Conservation (phyloP, 495 filamentous ascomycete genomes). For the Aspergillus diversus region DNA sequence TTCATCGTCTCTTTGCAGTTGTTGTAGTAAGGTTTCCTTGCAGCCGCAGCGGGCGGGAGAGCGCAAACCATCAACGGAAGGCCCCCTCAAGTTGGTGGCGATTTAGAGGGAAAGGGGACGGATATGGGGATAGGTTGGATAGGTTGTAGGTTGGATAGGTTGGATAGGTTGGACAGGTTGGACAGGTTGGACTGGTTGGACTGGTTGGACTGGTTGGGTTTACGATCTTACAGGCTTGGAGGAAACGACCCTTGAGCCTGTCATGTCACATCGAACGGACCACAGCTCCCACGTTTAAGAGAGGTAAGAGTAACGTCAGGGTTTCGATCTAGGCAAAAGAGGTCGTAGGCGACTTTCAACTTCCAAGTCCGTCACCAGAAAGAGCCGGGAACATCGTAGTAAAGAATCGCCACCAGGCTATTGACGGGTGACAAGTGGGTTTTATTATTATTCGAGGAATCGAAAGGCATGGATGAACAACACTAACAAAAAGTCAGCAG, state of each 20-base stretch:
- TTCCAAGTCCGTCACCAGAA: too few relatives aligned
- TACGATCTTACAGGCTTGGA: slow-evolving; percentile 22
- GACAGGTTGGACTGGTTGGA: too few relatives aligned
- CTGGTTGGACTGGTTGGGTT: slow-evolving; percentile 9
- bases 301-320: neutral
- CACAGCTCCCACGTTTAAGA: neutral
- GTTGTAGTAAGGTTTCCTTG: slow-evolving; percentile 21
- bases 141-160: slow-evolving; percentile 3
- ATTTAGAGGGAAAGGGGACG: slow-evolving; percentile 3
- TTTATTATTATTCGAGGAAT: neutral
- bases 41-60: neutral
- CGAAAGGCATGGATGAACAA: too few relatives aligned
- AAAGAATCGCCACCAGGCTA: neutral
- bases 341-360: too few relatives aligned
- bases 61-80: slow-evolving; percentile 6
- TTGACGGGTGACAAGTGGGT: neutral
- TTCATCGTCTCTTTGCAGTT: slow-evolving; percentile 13
- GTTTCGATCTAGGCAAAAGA: too few relatives aligned
- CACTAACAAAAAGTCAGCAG: neutral
- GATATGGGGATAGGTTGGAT: slow-evolving; percentile 3
- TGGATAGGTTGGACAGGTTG: slow-evolving; percentile 8
- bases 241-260: neutral
- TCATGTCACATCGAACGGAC: slow-evolving; percentile 4
- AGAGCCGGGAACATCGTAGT: neutral
- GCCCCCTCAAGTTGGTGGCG: slow-evolving; percentile 22